Conservation (phyloP, 768 basidiomycete genomes). For the Mrakia frigida region DNA sequence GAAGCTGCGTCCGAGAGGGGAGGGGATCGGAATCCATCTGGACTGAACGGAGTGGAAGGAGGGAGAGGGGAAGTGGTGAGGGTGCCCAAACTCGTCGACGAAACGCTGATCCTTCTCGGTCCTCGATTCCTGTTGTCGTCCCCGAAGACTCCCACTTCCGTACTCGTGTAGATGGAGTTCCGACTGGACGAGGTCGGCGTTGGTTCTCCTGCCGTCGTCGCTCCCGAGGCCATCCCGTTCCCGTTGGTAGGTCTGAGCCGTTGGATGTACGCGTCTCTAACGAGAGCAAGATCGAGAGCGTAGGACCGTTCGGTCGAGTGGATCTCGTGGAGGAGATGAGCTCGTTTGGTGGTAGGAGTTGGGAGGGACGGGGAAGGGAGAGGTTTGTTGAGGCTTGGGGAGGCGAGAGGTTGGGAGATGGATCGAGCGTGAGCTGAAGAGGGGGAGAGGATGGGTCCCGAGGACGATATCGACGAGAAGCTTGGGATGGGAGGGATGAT, state of each 20-base stretch:
- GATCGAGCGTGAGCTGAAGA: not conserved
- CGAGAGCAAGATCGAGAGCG: slow-evolving; percentile 42
- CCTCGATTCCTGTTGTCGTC: not conserved
- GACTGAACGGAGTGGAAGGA: not conserved
- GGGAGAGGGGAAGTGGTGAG: not conserved
- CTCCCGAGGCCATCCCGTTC: not conserved
- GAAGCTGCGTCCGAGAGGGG: slow-evolving; percentile 1
- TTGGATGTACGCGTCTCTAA: slow-evolving; percentile 43
- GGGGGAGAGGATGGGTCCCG: not conserved
- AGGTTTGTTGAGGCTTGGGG: not conserved
- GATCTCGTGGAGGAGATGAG: slow-evolving; percentile 45
- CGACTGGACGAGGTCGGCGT: slow-evolving; percentile 5
- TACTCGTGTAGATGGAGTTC: not conserved
- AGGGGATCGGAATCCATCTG: not conserved
- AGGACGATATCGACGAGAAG: not conserved
- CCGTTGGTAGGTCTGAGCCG: slow-evolving; percentile 36
- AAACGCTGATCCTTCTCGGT: slow-evolving; percentile 1
- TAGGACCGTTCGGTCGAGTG: slow-evolving; percentile 43
- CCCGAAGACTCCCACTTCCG: not conserved
- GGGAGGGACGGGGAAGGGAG: not conserved
- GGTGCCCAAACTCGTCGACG: not conserved
- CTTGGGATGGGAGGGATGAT: not conserved
- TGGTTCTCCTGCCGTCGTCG: not conserved
- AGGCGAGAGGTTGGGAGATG: not conserved
- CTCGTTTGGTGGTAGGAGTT: slow-evolving; percentile 38